Evolutionary conservation across 2,329 filamentous ascomycete species (phyloP).

Genomic region (Fusarium camptoceras): DNA sequence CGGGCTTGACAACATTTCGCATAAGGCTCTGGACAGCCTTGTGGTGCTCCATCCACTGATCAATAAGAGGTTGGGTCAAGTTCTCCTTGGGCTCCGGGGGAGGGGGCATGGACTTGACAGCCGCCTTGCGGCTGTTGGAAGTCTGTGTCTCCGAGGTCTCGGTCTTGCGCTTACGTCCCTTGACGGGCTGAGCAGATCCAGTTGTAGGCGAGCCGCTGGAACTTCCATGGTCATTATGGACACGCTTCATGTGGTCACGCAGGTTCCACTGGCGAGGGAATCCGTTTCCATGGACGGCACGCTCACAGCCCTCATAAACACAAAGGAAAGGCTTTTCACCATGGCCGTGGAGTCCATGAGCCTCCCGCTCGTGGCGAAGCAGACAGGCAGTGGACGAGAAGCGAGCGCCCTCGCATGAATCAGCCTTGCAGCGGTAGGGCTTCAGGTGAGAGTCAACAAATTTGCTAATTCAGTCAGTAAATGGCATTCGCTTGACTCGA

Average conservation of each 20-base stretch:
- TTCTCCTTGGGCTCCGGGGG: conserved; percentile 49
- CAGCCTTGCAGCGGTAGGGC: conserved; percentile 93
- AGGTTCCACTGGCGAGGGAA: conserved; percentile 97
- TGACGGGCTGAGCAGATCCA: conserved; percentile 51
- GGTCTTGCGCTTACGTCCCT: conserved; percentile 70
- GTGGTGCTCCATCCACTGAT: conserved; percentile 72
- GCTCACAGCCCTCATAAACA: conserved; percentile 87
- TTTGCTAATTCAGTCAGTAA: conserved; percentile 72
- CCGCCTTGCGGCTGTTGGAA: conserved; percentile 62
- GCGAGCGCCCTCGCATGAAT: conserved; percentile 83
- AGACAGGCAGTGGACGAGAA: conserved; percentile 97
- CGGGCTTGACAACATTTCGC: conserved; percentile 60
- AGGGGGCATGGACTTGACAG: conserved; percentile 55
- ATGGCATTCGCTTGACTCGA: background rate
- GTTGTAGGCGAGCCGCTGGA: conserved; percentile 57
- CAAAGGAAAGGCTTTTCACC: conserved; percentile 93
- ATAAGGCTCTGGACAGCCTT: conserved; percentile 71
- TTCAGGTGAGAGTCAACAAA: conserved; percentile 97
- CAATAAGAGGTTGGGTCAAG: conserved; percentile 57
- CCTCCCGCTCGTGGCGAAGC: conserved; percentile 93
- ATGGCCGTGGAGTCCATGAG: conserved; percentile 94
- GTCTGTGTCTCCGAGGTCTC: conserved; percentile 57
- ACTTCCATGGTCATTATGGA: conserved; percentile 75
- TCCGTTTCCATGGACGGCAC: conserved; percentile 82
- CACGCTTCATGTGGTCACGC: conserved; percentile 95